Conservation (phyloP, 2,329 filamentous ascomycete species). For the Thielaviopsis musarum region DNA sequence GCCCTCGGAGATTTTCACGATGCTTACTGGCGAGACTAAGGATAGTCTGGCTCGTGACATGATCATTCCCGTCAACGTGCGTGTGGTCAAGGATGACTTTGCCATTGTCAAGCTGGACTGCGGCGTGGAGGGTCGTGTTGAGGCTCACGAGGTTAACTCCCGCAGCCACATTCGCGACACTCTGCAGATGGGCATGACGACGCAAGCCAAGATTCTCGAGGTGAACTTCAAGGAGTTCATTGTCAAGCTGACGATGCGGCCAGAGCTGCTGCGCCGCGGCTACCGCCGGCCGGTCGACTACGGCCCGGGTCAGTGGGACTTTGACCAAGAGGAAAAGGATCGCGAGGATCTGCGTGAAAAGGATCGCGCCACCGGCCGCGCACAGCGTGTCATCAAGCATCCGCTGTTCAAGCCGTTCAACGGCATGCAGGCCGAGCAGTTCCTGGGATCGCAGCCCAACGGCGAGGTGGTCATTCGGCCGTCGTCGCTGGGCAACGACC, state of each 20-base stretch:
- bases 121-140: constrained; percentile 78
- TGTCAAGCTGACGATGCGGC: constrained; percentile 63
- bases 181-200: constrained; percentile 64
- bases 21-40: constrained; percentile 85
- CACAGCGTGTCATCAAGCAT: constrained; percentile 92
- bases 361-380: constrained; percentile 68
- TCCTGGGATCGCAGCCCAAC: constrained; percentile 64
- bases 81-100: constrained; percentile 79
- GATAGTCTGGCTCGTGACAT: constrained; percentile 75
- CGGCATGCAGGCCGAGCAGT: constrained; percentile 81
- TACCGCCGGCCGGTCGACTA: constrained; percentile 54
- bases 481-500: constrained; percentile 87
- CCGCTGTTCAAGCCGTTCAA: constrained; percentile 92
- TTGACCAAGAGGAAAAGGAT: constrained; percentile 62
- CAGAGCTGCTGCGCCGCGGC: constrained; percentile 54
- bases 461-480: constrained; percentile 92
- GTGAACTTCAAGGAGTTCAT: constrained; percentile 75
- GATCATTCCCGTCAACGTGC: constrained; percentile 80
- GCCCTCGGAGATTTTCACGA: constrained; percentile 76
- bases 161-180: constrained; percentile 55
- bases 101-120: constrained; percentile 88
- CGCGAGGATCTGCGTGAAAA: constrained; percentile 72
- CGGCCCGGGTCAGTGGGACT: constrained; percentile 73
- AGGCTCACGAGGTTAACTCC: constrained; percentile 65
- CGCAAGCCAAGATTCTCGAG: constrained; percentile 74